Conservation (phyloP, 1,284 basidiomycete genomes). For the Austropuccinia psidii region DNA sequence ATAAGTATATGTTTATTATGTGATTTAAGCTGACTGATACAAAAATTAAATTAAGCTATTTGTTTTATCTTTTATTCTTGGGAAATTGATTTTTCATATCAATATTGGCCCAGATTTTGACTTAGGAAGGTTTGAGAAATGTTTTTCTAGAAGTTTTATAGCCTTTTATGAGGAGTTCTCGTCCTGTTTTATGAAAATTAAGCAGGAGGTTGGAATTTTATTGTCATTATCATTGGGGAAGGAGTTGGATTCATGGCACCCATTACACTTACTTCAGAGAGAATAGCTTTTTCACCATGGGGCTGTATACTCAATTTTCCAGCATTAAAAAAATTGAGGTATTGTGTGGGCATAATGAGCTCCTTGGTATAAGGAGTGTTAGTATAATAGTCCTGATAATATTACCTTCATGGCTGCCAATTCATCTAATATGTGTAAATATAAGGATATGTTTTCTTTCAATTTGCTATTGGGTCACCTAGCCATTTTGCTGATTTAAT, state of each 20-base stretch:
- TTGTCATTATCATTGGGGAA: background rate
- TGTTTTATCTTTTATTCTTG: background rate
- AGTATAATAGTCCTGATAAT: background rate
- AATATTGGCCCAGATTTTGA: background rate
- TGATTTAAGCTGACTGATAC: too few species aligned
- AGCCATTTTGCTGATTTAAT: background rate
- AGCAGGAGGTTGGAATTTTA: background rate
- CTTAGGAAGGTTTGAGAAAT: background rate
- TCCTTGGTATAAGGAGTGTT: background rate
- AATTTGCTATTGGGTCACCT: background rate
- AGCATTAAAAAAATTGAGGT: background rate
- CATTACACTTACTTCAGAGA: background rate
- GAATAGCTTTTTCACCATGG: background rate
- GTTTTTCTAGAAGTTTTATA: background rate
- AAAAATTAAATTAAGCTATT: background rate
- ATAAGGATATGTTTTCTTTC: background rate
- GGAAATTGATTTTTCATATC: background rate
- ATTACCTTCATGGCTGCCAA: background rate
- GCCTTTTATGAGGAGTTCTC: background rate
- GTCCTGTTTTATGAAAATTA: background rate
- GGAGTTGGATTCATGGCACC: background rate
- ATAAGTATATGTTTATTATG: too few species aligned
- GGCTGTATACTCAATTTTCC: background rate
- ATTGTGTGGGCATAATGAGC: background rate
- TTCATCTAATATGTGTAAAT: background rate